A percentile compares a stretch with the other conserved stretches of the same genome.
These are phyloP conservation scores for Curvularia eragrostidis DNA, from an alignment of 2,329 filamentous ascomycete species.

Conservation along the genomic window DNA sequence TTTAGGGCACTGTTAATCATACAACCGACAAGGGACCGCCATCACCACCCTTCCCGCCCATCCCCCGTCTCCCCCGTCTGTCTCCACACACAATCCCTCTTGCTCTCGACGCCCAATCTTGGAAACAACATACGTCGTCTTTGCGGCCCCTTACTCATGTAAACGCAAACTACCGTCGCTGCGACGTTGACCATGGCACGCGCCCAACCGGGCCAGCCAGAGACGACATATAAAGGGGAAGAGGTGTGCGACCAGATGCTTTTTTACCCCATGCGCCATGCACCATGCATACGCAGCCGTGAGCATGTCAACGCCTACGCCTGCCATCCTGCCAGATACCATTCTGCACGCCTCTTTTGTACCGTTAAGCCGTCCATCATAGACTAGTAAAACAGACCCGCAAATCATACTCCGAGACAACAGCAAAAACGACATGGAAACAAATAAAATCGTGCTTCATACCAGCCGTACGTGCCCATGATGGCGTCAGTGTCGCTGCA, in stretches of 20 bases:
- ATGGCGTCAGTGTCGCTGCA: conserved; percentile 23
- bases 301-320: conserved; percentile 16
- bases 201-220: conserved; percentile 9
- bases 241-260: conserved; percentile 35
- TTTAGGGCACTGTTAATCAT: conserved; percentile 47
- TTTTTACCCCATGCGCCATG: conserved; percentile 43
- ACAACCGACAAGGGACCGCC: conserved; percentile 46
- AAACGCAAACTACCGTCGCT: conserved; percentile 28
- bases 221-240: conserved; percentile 30
- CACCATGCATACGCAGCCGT: conserved; percentile 32
- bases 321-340: conserved; percentile 24
- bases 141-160: conserved; percentile 41
- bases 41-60: conserved; percentile 30
- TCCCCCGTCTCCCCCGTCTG: conserved; percentile 17
- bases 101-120: conserved; percentile 6
- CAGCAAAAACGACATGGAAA: conserved; percentile 10
- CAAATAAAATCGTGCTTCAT: conserved; percentile 31
- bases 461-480: conserved; percentile 36
- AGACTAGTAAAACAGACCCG: conserved; percentile 9
- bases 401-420: background rate
- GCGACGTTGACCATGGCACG: conserved; percentile 13
- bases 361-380: conserved; percentile 17
- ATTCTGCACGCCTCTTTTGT: conserved; percentile 27
- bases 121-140: conserved; percentile 25
- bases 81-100: conserved; percentile 7